A percentile compares a stretch with the other conserved stretches of the same genome.
Conservation (phyloP, 2,329 filamentous ascomycete genomes). For the Aspergillus awamori region DNA sequence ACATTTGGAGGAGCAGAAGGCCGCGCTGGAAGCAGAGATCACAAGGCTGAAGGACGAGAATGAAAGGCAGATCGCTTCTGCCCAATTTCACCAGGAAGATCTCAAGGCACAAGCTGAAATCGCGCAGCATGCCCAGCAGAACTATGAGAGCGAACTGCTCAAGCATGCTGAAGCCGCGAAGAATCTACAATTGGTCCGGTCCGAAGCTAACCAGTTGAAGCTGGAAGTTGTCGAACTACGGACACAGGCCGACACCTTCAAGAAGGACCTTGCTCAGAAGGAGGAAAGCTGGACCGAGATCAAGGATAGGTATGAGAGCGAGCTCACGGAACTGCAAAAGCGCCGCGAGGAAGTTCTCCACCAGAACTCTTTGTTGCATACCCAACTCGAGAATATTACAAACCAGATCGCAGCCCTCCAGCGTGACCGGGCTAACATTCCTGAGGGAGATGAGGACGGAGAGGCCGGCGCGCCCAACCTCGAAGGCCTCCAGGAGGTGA, state of each 20-base stretch:
- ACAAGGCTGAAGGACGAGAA: slow-evolving; percentile 80
- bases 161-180: slow-evolving; percentile 97
- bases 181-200: slow-evolving; percentile 74
- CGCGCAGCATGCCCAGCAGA: slow-evolving; percentile 87
- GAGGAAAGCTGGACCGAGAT: slow-evolving; percentile 88
- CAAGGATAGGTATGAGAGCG: slow-evolving; percentile 77
- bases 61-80: slow-evolving; percentile 75
- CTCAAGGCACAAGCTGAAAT: slow-evolving; percentile 92
- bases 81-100: slow-evolving; percentile 85
- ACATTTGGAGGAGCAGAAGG: slow-evolving; percentile 79
- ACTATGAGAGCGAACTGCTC: slow-evolving; percentile 90
- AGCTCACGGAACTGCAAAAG: slow-evolving; percentile 75
- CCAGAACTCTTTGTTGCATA: slow-evolving; percentile 88
- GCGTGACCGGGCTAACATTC: slow-evolving; percentile 65
- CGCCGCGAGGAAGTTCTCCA: slow-evolving; percentile 81
- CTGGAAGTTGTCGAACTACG: slow-evolving; percentile 73
- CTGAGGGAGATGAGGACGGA: slow-evolving; percentile 55
- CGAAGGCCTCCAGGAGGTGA: slow-evolving; percentile 84
- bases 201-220: slow-evolving; percentile 80
- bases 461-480: slow-evolving; percentile 59
- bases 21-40: slow-evolving; percentile 75
- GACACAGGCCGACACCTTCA: slow-evolving; percentile 83
- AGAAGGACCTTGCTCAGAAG: slow-evolving; percentile 74
- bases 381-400: slow-evolving; percentile 82
- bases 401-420: slow-evolving; percentile 79